Evolutionary conservation across 371 early-diverging fungal species (phyloP).

Genomic region (Rhizopus sp.): DNA sequence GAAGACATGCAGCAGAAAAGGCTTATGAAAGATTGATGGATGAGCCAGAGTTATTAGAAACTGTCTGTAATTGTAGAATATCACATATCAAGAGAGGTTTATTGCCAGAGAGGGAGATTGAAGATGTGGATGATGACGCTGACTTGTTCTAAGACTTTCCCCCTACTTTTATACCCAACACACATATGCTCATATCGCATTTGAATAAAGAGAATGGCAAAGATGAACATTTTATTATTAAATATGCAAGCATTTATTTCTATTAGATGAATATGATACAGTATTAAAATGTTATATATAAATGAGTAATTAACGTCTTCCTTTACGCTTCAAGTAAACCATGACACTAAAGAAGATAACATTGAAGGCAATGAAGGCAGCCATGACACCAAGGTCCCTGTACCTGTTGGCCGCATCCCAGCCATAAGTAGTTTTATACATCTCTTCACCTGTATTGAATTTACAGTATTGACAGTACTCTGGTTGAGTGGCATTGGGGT

Average conservation of each 20-base stretch:
- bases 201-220: no score
- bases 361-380: constrained; percentile 55
- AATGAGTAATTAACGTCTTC: constrained; percentile 22
- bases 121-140: constrained; percentile 7
- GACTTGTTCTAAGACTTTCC: neutral
- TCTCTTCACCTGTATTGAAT: constrained; percentile 56
- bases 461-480: constrained; percentile 63
- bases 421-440: constrained; percentile 29
- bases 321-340: constrained; percentile 27
- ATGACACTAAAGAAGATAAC: constrained; percentile 34
- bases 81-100: constrained; percentile 17
- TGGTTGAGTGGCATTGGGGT: constrained; percentile 41
- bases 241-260: no score
- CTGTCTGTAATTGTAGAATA: constrained; percentile 39
- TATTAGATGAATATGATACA: no score
- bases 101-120: constrained; percentile 4
- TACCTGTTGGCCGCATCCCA: constrained; percentile 54
- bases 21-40: constrained; percentile 40
- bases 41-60: constrained; percentile 36
- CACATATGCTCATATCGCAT: no score
- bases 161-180: no score
- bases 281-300: no score
- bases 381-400: constrained; percentile 67
- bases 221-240: no score
- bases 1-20: constrained; percentile 49